A percentile compares a stretch with the other conserved stretches of the same genome.
Conservation (phyloP, 768 basidiomycete genomes). For the Boletus tomentosulus region DNA sequence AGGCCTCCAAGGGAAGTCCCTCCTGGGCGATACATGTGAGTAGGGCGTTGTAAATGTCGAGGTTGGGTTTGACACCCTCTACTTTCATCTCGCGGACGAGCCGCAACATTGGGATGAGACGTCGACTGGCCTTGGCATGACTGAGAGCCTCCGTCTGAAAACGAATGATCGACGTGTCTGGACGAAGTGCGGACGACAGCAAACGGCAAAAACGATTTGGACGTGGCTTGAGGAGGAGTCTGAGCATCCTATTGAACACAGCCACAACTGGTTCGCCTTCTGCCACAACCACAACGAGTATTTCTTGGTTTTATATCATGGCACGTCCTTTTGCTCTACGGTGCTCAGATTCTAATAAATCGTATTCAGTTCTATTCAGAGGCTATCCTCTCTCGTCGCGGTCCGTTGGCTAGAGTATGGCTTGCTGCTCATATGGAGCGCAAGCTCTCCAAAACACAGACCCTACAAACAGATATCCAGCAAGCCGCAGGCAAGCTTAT, state of each 20-base stretch:
- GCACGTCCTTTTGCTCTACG: slow-evolving; percentile 3
- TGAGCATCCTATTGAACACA: slow-evolving; percentile 15
- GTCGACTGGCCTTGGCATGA: slow-evolving; percentile 33
- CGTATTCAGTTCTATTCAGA: slow-evolving; percentile 79
- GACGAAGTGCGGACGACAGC: background rate
- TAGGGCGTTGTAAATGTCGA: slow-evolving; percentile 53
- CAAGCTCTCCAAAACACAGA: slow-evolving; percentile 94
- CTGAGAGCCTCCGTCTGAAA: slow-evolving; percentile 23
- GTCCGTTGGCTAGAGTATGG: slow-evolving; percentile 96
- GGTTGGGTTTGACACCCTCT: slow-evolving; percentile 47
- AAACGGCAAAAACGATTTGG: background rate
- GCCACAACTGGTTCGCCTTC: slow-evolving; percentile 24
- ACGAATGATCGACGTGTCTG: slow-evolving; percentile 15
- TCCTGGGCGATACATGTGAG: slow-evolving; percentile 46
- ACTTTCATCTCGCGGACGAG: slow-evolving; percentile 57
- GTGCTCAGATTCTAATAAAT: background rate
- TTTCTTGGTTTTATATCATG: slow-evolving; percentile 23
- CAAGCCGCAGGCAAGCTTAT: slow-evolving; percentile 71
- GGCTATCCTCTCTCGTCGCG: slow-evolving; percentile 88
- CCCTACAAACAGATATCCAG: slow-evolving; percentile 91
- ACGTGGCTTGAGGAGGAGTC: background rate
- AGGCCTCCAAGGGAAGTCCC: slow-evolving; percentile 46
- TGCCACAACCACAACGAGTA: slow-evolving; percentile 9
- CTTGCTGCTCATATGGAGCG: slow-evolving; percentile 98
- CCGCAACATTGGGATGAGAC: slow-evolving; percentile 39